These are phyloP conservation scores for Lachnellula willkommii DNA, from an alignment of 2,329 filamentous ascomycete genomes.

Conservation along the genomic window DNA sequence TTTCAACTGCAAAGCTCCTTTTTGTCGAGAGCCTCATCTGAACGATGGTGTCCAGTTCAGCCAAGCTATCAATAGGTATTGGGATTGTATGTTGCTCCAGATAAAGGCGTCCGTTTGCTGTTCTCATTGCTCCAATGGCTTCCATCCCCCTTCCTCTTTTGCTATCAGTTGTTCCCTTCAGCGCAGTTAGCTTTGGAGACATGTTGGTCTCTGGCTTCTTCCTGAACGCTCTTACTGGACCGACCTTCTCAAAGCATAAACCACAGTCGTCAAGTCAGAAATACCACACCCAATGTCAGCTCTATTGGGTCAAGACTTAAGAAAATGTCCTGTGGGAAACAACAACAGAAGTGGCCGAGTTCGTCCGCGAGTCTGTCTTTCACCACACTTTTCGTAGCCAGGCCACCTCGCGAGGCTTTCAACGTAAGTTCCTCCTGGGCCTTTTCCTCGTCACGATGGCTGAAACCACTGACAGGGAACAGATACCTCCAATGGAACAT, in stretches of 20 bases:
- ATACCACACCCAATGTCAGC: slow-evolving; percentile 18
- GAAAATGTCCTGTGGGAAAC: slow-evolving; percentile 12
- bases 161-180: not conserved
- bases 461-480: slow-evolving; percentile 11
- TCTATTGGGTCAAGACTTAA: slow-evolving; percentile 12
- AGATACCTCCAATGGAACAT: slow-evolving; percentile 42
- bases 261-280: slow-evolving; percentile 18
- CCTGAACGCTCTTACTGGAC: not conserved
- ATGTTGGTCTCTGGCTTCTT: slow-evolving; percentile 2
- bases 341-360: slow-evolving; percentile 12
- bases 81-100: not conserved
- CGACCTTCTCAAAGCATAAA: slow-evolving; percentile 1
- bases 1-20: not conserved
- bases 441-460: not conserved
- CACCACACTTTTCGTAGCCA: slow-evolving; percentile 30
- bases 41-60: slow-evolving; percentile 1
- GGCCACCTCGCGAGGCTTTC: slow-evolving; percentile 33
- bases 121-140: not conserved
- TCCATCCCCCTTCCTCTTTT: not conserved
- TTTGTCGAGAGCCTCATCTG: not conserved
- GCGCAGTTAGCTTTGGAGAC: not conserved
- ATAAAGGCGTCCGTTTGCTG: not conserved
- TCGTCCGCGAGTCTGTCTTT: slow-evolving; percentile 33
- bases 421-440: slow-evolving; percentile 28
- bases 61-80: slow-evolving; percentile 2